Conservation (phyloP, 257 asterid species). For the Rauvolfia tetraphylla region DNA sequence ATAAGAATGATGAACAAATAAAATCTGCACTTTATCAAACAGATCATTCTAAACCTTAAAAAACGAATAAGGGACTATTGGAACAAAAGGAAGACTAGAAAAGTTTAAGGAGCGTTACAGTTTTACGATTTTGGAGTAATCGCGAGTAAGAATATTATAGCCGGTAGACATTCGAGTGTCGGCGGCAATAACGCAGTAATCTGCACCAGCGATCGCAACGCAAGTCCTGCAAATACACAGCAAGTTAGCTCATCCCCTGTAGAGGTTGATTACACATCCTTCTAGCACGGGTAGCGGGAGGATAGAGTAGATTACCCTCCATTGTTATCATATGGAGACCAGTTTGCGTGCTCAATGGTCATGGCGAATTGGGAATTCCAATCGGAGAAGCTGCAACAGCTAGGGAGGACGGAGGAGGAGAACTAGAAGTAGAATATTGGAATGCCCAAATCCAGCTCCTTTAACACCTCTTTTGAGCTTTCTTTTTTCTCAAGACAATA, state of each 20-base stretch:
- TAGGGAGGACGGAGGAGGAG: neutral
- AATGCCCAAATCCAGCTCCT: neutral
- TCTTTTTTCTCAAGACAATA: constrained; percentile 22
- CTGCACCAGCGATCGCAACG: constrained; percentile 91
- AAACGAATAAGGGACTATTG: neutral
- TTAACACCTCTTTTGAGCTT: neutral
- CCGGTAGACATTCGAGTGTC: constrained; percentile 94
- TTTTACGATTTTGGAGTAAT: constrained; percentile 82
- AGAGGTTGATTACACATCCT: neutral
- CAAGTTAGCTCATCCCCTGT: neutral
- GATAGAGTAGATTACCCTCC: constrained; percentile 57
- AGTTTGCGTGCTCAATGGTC: constrained; percentile 81
- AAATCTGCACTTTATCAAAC: neutral
- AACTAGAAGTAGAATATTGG: neutral
- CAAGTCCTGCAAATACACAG: constrained; percentile 55
- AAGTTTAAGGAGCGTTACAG: constrained; percentile 34
- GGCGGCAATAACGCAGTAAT: constrained; percentile 93
- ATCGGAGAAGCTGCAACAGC: neutral
- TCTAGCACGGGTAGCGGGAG: neutral
- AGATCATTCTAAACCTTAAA: neutral
- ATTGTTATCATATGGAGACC: constrained; percentile 97
- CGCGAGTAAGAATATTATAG: constrained; percentile 71
- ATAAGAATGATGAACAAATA: neutral
- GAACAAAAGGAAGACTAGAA: neutral
- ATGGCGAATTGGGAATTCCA: constrained; percentile 23